These are phyloP conservation scores for Dioscorea alata DNA, from an alignment of 106 monocot species.

Conservation along the genomic window DNA sequence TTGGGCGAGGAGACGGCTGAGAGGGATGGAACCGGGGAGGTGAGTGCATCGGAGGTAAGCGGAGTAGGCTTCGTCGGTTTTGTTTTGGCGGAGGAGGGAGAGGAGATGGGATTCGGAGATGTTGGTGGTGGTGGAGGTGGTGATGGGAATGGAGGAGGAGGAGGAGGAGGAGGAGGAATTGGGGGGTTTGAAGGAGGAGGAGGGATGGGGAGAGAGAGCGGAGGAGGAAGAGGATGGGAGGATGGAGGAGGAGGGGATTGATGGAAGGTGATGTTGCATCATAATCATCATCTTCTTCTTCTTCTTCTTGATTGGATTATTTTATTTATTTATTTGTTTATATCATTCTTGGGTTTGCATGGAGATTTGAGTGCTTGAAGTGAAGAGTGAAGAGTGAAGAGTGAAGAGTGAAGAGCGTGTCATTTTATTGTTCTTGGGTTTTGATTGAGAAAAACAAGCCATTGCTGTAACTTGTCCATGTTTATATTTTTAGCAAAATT, in stretches of 20 bases:
- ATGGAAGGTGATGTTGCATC: background rate
- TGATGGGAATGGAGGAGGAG: background rate
- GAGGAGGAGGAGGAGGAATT: background rate
- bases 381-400: too few relatives aligned
- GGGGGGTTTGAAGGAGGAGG: conserved; percentile 4
- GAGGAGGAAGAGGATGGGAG: background rate
- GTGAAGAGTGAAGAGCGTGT: too few relatives aligned
- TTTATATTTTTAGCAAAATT: too few relatives aligned
- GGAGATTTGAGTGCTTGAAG: too few relatives aligned
- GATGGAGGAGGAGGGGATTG: background rate
- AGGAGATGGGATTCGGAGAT: conserved; percentile 38
- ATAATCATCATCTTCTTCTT: background rate
- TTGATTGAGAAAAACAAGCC: too few relatives aligned
- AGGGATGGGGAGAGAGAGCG: background rate
- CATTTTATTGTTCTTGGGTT: too few relatives aligned
- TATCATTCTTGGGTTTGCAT: too few relatives aligned
- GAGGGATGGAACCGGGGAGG: conserved; percentile 60
- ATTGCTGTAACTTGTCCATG: too few relatives aligned
- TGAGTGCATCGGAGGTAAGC: conserved; percentile 26
- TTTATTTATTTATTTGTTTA: too few relatives aligned
- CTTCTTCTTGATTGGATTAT: too few relatives aligned
- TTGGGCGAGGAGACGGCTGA: conserved; percentile 79
- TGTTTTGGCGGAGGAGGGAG: conserved; percentile 55
- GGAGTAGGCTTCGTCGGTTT: conserved; percentile 62
- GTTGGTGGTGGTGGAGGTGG: background rate